A percentile compares a stretch with the other conserved stretches of the same genome.
These are phyloP conservation scores for Oryza glumipatula DNA, from an alignment of 176 grass and related monocot genomes.

Conservation along the genomic window DNA sequence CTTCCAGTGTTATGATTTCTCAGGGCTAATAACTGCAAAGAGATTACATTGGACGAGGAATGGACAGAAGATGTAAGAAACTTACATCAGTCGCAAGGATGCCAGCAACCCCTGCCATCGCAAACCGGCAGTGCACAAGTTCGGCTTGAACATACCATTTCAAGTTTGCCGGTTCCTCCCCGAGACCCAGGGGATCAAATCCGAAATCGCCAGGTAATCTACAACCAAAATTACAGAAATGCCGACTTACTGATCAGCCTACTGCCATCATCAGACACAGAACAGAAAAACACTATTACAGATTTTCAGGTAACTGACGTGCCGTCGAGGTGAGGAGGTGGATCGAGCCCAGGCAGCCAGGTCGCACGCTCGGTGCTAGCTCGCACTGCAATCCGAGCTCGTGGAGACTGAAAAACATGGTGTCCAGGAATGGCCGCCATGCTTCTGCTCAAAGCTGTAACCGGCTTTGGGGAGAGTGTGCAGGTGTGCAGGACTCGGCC, in stretches of 20 bases:
- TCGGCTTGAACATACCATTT: constrained; percentile 93
- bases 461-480: constrained; percentile 14
- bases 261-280: not conserved
- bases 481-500: constrained; percentile 27
- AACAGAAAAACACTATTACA: not conserved
- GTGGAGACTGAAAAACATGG: not conserved
- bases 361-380: constrained; percentile 60
- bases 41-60: not conserved
- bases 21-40: not conserved
- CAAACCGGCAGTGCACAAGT: constrained; percentile 87
- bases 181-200: constrained; percentile 85
- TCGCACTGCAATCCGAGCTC: constrained; percentile 37
- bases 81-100: constrained; percentile 58
- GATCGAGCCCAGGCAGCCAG: constrained; percentile 78
- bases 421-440: not conserved
- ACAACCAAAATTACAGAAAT: not conserved
- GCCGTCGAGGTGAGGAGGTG: constrained; percentile 83
- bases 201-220: constrained; percentile 83
- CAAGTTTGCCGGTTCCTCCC: constrained; percentile 63
- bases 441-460: constrained; percentile 29
- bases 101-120: constrained; percentile 71
- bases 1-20: not conserved
- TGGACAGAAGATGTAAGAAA: not conserved
- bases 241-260: constrained; percentile 15
- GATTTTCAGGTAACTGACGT: constrained; percentile 62